Evolutionary conservation across 2,329 filamentous ascomycete genomes (phyloP).

Genomic region (Verticillium longisporum): DNA sequence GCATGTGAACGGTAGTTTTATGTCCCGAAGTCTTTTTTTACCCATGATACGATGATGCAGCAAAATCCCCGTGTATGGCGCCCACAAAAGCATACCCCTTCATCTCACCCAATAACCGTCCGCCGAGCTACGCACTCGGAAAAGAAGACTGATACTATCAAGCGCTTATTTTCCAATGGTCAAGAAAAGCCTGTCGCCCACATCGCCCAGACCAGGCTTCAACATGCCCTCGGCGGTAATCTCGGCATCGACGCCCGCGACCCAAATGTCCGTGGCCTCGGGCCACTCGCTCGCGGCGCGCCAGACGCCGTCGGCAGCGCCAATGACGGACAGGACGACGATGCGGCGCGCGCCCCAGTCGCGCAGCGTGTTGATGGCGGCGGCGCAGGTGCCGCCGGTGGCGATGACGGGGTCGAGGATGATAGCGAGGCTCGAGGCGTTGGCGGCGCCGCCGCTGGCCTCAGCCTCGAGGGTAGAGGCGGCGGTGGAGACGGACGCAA

Average conservation of each 20-base stretch:
- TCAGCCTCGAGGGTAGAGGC: not conserved
- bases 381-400: conserved; percentile 82
- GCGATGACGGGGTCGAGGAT: conserved; percentile 90
- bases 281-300: conserved; percentile 72
- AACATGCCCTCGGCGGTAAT: conserved; percentile 82
- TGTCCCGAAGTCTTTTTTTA: not conserved
- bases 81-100: not conserved
- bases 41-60: not conserved
- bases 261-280: conserved; percentile 71
- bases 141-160: too few species aligned
- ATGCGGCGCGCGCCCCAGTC: conserved; percentile 87
- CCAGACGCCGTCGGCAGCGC: conserved; percentile 61
- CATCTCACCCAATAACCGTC: not conserved
- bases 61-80: not conserved
- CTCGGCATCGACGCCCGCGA: conserved; percentile 70
- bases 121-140: too few species aligned
- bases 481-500: not conserved
- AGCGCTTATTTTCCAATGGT: conserved; percentile 69
- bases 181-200: conserved; percentile 84
- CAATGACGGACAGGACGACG: conserved; percentile 69
- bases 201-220: conserved; percentile 81
- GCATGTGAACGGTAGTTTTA: too few species aligned
- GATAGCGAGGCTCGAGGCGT: conserved; percentile 57
- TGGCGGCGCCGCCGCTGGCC: not conserved
- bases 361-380: conserved; percentile 79